Conservation (phyloP, 2,329 filamentous ascomycete species). For the Sporothrix dimorphospora region DNA sequence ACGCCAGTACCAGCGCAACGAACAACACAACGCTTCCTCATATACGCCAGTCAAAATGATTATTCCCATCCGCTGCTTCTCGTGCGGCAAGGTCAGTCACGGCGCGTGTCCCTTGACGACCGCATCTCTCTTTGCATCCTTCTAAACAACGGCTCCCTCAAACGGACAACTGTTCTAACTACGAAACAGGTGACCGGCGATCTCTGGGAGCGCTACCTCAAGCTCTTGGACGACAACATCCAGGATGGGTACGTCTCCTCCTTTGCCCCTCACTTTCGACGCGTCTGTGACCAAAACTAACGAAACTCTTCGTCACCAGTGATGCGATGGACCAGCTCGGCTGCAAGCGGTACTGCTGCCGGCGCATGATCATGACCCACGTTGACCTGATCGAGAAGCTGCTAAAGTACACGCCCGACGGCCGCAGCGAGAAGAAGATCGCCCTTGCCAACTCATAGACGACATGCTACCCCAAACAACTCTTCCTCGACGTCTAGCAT, state of each 20-base stretch:
- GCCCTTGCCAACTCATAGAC: constrained; percentile 36
- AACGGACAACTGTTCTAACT: constrained; percentile 37
- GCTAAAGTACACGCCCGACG: constrained; percentile 76
- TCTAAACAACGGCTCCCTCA: neutral
- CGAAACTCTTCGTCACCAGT: constrained; percentile 51
- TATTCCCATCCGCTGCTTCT: constrained; percentile 98
- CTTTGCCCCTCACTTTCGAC: neutral
- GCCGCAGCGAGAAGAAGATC: constrained; percentile 65
- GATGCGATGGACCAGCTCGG: constrained; percentile 96
- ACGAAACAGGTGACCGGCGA: constrained; percentile 82
- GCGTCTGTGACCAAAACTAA: neutral
- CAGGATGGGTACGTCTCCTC: constrained; percentile 67
- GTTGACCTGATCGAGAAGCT: constrained; percentile 99
- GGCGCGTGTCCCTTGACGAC: neutral
- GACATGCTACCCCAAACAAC: neutral
- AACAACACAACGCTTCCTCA: neutral
- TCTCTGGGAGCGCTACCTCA: constrained; percentile 94
- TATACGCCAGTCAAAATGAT: constrained; percentile 66
- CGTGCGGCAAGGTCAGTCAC: constrained; percentile 85
- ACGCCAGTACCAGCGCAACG: neutral
- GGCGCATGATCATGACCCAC: constrained; percentile 99
- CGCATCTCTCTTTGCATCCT: neutral
- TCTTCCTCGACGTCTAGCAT: neutral
- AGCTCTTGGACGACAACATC: constrained; percentile 78
- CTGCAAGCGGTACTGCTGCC: constrained; percentile 95